Base-by-base conservation (phyloP, 73 alveolate species). In the Blepharisma stoltei region DNA sequence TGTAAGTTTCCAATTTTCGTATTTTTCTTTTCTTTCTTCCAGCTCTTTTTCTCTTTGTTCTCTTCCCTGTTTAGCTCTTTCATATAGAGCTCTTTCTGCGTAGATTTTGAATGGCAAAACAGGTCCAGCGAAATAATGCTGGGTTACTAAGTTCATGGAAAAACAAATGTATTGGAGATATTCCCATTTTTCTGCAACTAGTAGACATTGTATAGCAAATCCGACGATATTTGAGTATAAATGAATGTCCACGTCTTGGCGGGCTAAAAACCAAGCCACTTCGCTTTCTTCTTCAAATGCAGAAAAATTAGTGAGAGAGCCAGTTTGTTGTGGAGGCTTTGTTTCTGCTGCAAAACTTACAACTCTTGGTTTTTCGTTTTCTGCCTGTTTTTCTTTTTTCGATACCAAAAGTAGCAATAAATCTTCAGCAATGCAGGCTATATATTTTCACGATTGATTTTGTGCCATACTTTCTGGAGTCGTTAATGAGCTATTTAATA, bases 181-280 rank as follows among this genome's bases (percentile, higher is more conserved):
- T 77, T 95, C 96, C 99, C 99, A 94, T 83, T 94, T 92, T 83
- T 92, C 93, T 50, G 89, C 94, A 46, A 85, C 93, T 84, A 92
- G 83, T 45, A 93, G 78, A 78, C 97, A 92, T 81, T 94, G 93
- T 14, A 94, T 82, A 25, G 94, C 85, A 87, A 85, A 94, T 6
- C 93, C 89, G 48, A 94, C 76, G 88, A 89, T 89, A 79, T 86
- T 91, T 23, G 92, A 86, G 70, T 88, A 89, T 21, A 94, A 88
- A 70, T 82, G 84, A 50, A 94, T 89, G 81, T 91, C 92, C 45
- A 84, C 85, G 53, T 77, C 85, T 7, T 66, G 50, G 11, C 47
- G 27, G n/a, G 73, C 5, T 46, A 44, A 44, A 38, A 69, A 69
- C 67, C 65, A 69, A 43, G 79, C 65, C 14, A 69, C 79, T 38